A percentile compares a stretch with the other conserved stretches of the same genome.
These are phyloP conservation scores for Linderniella brevidens DNA, from an alignment of 257 asterid genomes.

Conservation along the genomic window DNA sequence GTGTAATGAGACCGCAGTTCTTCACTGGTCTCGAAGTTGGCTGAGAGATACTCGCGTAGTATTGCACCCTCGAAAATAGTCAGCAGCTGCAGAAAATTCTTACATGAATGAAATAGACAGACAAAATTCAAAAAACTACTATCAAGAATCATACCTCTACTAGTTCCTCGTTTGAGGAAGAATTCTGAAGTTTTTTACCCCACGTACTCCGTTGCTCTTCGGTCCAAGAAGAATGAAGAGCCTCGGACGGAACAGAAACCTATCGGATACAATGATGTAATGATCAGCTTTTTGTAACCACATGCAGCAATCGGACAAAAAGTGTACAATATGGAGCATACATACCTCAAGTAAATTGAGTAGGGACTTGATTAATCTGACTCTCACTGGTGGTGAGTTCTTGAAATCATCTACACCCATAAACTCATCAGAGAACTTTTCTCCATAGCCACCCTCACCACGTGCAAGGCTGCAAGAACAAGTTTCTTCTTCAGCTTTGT, in stretches of 20 bases:
- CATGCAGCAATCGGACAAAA: not conserved
- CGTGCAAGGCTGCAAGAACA: conserved; percentile 21
- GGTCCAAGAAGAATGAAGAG: conserved; percentile 50
- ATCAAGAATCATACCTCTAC: conserved; percentile 39
- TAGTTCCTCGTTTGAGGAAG: conserved; percentile 52
- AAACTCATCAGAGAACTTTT: conserved; percentile 15
- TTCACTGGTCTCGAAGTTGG: conserved; percentile 35
- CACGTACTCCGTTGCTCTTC: conserved; percentile 43
- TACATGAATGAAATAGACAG: not conserved
- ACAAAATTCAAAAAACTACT: not conserved
- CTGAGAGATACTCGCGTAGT: conserved; percentile 40
- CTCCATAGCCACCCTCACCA: conserved; percentile 14
- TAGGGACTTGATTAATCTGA: conserved; percentile 58
- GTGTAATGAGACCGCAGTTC: conserved; percentile 31
- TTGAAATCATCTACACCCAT: conserved; percentile 17
- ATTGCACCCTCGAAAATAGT: conserved; percentile 47
- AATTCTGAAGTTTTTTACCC: conserved; percentile 36
- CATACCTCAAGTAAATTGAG: conserved; percentile 18
- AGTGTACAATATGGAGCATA: not conserved
- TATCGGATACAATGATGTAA: conserved; percentile 17
- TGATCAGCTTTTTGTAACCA: too few relatives aligned
- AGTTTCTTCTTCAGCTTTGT: conserved; percentile 38
- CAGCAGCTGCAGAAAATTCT: conserved; percentile 27
- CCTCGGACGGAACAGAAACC: conserved; percentile 67
- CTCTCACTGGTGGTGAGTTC: conserved; percentile 26